These are phyloP conservation scores for Schizochytrium sp. DNA, from an alignment of 108 stramenopile genomes.

Conservation along the genomic window DNA sequence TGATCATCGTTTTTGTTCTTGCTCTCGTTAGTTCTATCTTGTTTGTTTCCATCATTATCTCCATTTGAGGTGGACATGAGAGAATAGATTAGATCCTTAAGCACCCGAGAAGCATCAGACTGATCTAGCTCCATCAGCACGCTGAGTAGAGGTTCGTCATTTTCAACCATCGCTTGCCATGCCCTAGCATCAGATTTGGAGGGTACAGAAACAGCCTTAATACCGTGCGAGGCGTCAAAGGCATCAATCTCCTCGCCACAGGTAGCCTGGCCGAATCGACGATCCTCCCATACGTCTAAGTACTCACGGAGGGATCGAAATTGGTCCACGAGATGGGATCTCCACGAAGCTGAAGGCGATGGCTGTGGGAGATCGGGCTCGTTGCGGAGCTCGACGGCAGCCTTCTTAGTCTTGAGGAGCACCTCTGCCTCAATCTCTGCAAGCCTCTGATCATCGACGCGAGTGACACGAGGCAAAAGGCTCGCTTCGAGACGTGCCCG, in stretches of 20 bases:
- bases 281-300: background rate
- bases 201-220: background rate
- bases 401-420: background rate
- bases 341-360: background rate
- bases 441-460: background rate
- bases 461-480: background rate
- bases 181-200: conserved; percentile 15
- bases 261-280: background rate
- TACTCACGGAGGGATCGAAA: background rate
- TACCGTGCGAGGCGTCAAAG: conserved; percentile 30
- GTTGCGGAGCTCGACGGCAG: background rate
- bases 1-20: background rate
- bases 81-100: conserved; percentile 32
- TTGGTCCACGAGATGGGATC: background rate
- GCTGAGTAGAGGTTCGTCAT: background rate
- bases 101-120: background rate
- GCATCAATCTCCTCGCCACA: background rate
- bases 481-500: conserved; percentile 39
- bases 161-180: background rate
- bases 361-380: background rate
- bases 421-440: background rate
- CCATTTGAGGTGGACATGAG: too few species aligned
- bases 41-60: too few species aligned
- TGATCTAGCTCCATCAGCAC: conserved; percentile 34
- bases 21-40: too few species aligned